Evolutionary conservation across 2,329 filamentous ascomycete genomes (phyloP), one percentile per base, ranked within the genome.

Genomic region (Monosporascus sp.): DNA sequence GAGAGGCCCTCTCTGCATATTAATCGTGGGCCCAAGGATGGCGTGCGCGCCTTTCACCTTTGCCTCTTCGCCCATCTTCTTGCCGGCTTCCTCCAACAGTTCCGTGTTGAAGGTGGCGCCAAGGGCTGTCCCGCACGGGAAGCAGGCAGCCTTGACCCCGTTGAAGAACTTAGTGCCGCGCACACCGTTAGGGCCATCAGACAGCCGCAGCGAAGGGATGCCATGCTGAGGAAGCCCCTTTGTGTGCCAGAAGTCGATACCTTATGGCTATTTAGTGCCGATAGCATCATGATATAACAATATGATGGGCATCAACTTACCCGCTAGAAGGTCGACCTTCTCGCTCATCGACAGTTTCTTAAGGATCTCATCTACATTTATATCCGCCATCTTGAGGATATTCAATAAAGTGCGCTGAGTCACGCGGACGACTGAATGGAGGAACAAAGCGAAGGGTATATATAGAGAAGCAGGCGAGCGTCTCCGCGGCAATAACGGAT

Each of bases 181-280:
- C 37, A 86, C 80, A 49, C 86, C 86, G 65, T 88, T 88, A 38
- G 87, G 87, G 0, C 86, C 86, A 60, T 89, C 86, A 38, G 82
- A 81, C 47, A 85, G 76, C 48, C 86, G 81, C 35, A 88, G 74
- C 0, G 85, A 82, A 6, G 85, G 85, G 37, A 88, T 76, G 2
- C 80, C 79, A 61, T 84, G 77, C 22, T 81, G 67, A 9, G 81
- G 80, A 7, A 88, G 72, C 15, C 79, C 68, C 59, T 81, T 79
- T 37, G 85, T 86, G 63, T 87, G 83, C 86, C 86, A 89, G 63
- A 87, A 87, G 69, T 88, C 85, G 58, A 80, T 77, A 53, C 83
- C 83, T 79, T 52, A 28, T 51, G 26, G 49, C 48, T 38, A 47
- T 40, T 24, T 28, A 11, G 7, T 28, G 37, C 43, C 44, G 49